These are phyloP conservation scores for Trametes sp. DNA, from an alignment of 1,284 basidiomycete genomes.

Conservation along the genomic window DNA sequence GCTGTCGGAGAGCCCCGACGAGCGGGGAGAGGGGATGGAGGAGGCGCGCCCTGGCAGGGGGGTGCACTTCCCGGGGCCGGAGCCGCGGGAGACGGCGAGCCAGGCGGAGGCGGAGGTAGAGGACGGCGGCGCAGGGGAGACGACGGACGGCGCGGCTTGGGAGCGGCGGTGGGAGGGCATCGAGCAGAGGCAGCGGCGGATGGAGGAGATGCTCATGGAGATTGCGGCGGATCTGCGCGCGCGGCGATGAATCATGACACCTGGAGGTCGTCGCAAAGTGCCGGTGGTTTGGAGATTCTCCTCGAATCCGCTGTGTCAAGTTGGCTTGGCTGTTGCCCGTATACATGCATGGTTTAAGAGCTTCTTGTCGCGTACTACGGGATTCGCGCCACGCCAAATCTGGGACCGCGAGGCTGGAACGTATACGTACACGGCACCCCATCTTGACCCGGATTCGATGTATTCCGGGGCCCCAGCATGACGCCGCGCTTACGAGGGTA, in stretches of 20 bases:
- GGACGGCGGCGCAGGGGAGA: slow-evolving; percentile 37
- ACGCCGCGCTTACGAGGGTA: no score
- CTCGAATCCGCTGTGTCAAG: no score
- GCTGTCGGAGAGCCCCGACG: slow-evolving; percentile 46
- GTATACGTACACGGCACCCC: no score
- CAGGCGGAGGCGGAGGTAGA: slow-evolving; percentile 49
- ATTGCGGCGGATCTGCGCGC: slow-evolving; percentile 24
- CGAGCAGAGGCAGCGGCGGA: slow-evolving; percentile 68
- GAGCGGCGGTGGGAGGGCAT: slow-evolving; percentile 60
- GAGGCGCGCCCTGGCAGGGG: slow-evolving; percentile 41
- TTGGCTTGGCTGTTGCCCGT: no score
- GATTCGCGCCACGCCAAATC: no score
- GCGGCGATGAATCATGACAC: background rate
- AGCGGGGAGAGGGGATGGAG: slow-evolving; percentile 43
- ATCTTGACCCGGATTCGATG: no score
- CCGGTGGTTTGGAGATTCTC: no score
- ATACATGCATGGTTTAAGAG: no score
- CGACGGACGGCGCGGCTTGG: slow-evolving; percentile 40
- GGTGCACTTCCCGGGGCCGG: slow-evolving; percentile 48
- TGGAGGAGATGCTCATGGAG: slow-evolving; percentile 64
- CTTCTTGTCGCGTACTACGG: no score
- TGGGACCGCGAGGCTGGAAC: no score
- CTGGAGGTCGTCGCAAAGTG: no score
- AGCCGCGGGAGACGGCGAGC: slow-evolving; percentile 49
- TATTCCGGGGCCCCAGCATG: no score